Percentiles rank a stretch among this genome's conserved stretches.
phyloP scores from a whole-genome alignment of 768 basidiomycete genomes.

The Podaxis sp. region DNA sequence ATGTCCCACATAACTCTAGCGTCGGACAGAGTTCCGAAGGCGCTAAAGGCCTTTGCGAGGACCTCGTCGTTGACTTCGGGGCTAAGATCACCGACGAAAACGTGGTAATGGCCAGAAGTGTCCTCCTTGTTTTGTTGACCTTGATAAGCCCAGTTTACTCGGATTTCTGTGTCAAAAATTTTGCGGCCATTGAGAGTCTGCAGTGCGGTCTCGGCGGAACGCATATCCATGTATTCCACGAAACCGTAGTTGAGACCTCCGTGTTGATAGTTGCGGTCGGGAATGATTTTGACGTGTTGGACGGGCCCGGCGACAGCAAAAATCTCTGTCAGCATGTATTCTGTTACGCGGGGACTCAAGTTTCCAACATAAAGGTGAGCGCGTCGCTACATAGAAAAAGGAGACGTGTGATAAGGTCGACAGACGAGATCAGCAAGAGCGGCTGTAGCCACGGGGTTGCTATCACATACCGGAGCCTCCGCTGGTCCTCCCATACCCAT shows the following conservation, averaged over 20 bases:
- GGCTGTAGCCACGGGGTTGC: constrained; percentile 26
- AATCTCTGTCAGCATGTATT: constrained; percentile 98
- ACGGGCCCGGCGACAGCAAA: constrained; percentile 96
- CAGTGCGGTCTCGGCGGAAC: constrained; percentile 97
- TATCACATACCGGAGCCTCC: constrained; percentile 68
- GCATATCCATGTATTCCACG: constrained; percentile 99
- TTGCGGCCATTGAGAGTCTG: constrained; percentile 98
- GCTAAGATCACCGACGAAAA: constrained; percentile 99
- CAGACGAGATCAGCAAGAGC: constrained; percentile 16
- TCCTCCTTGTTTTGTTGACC: constrained; percentile 99
- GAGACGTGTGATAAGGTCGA: constrained; percentile 18
- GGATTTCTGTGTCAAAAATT: constrained; percentile 99
- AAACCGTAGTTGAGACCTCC: constrained; percentile 99
- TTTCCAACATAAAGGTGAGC: constrained; percentile 99
- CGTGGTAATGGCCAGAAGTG: constrained; percentile 94
- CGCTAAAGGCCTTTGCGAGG: constrained; percentile 93
- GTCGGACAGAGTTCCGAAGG: constrained; percentile 95
- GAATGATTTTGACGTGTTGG: constrained; percentile 99
- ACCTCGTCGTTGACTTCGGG: constrained; percentile 99
- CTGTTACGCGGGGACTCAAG: constrained; percentile 94
- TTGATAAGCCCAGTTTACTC: constrained; percentile 99
- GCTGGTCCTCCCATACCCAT: constrained; percentile 67
- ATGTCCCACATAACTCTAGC: constrained; percentile 99
- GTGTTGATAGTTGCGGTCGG: constrained; percentile 98
- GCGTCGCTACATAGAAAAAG: constrained; percentile 53